These are phyloP conservation scores for Lentinula guzmanii DNA, from an alignment of 768 basidiomycete genomes.

Conservation along the genomic window DNA sequence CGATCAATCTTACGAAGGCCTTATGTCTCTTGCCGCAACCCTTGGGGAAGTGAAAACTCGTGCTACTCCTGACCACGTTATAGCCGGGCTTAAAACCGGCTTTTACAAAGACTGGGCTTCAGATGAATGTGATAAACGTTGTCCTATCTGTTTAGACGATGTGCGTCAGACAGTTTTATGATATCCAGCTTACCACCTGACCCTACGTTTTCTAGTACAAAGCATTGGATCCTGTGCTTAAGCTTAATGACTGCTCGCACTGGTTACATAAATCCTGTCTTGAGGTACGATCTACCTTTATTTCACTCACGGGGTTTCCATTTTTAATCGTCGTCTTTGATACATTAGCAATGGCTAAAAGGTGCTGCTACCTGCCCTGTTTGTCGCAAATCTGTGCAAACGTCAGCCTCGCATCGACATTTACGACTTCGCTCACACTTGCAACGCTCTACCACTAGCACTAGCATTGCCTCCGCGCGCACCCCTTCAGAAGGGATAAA, in stretches of 20 bases:
- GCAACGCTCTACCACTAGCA: not conserved
- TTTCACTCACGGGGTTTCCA: slow-evolving; percentile 4
- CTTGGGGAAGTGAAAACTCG: slow-evolving; percentile 68
- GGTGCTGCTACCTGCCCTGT: slow-evolving; percentile 76
- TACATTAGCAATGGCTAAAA: slow-evolving; percentile 69
- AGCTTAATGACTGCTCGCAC: slow-evolving; percentile 65
- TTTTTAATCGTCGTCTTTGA: slow-evolving; percentile 3
- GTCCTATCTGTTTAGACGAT: slow-evolving; percentile 83
- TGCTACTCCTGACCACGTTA: slow-evolving; percentile 54
- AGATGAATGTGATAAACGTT: slow-evolving; percentile 62
- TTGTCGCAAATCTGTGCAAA: slow-evolving; percentile 58
- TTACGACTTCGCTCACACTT: not conserved
- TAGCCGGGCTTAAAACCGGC: slow-evolving; percentile 54
- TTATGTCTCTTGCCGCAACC: slow-evolving; percentile 50
- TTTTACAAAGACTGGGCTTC: slow-evolving; percentile 66
- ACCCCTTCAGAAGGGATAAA: not conserved
- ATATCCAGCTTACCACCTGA: slow-evolving; percentile 5
- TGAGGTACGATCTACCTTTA: slow-evolving; percentile 38
- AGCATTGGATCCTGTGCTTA: slow-evolving; percentile 55
- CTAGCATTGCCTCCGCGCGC: not conserved
- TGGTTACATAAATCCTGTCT: slow-evolving; percentile 79
- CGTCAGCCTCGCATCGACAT: not conserved
- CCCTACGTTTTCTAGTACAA: slow-evolving; percentile 43
- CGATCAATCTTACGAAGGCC: slow-evolving; percentile 67
- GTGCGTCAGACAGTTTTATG: slow-evolving; percentile 34